These are phyloP conservation scores for Pilaira anomala DNA, from an alignment of 192 early-diverging fungal species.

Conservation along the genomic window DNA sequence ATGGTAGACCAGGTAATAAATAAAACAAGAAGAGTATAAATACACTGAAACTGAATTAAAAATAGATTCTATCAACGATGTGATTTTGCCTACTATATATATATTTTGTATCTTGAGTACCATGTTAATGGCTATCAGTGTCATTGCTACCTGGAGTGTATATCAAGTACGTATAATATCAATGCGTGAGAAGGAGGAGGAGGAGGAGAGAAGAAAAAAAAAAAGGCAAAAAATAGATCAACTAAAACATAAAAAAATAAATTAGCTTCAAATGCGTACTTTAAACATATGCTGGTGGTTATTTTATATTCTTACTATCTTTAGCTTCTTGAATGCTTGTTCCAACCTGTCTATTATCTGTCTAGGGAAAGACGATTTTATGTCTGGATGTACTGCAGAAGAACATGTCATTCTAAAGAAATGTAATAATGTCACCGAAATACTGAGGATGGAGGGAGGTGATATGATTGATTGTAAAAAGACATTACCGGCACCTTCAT, in stretches of 20 bases:
- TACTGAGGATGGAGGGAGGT: too few species aligned
- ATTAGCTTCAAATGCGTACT: not conserved
- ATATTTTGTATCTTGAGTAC: slow-evolving; percentile 9
- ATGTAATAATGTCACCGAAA: not conserved
- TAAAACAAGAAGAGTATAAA: too few species aligned
- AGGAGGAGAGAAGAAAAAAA: too few species aligned
- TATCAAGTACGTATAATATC: slow-evolving; percentile 10
- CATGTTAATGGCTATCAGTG: not conserved
- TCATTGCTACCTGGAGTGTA: slow-evolving; percentile 13
- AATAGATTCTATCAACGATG: slow-evolving; percentile 1
- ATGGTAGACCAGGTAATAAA: not conserved
- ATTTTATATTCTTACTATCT: slow-evolving; percentile 6
- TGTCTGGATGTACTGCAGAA: slow-evolving; percentile 1
- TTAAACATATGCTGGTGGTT: slow-evolving; percentile 13
- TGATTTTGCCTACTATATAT: slow-evolving; percentile 3
- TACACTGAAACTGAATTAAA: too few species aligned
- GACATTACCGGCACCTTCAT: not conserved
- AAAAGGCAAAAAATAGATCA: too few species aligned
- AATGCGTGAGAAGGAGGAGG: too few species aligned
- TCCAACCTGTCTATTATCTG: not conserved
- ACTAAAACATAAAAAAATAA: too few species aligned
- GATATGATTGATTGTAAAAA: not conserved
- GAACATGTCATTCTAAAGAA: not conserved
- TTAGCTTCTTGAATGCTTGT: slow-evolving; percentile 5
- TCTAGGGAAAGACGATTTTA: slow-evolving; percentile 1